phyloP scores from a whole-genome alignment of 2,329 filamentous ascomycete genomes.

The Xylaria sp. region DNA sequence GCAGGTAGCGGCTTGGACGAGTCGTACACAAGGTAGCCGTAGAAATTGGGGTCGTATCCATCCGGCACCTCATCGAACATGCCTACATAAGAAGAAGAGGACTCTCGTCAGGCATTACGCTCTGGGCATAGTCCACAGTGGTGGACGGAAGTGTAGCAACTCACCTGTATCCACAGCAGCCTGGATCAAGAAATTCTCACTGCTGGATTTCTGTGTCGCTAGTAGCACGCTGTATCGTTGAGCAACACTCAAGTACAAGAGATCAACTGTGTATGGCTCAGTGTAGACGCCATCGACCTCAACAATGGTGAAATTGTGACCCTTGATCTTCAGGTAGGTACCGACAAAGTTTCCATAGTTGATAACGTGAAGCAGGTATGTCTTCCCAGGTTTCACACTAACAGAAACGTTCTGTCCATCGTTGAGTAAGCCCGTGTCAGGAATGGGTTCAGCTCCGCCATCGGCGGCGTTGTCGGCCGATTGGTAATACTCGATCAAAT shows the following conservation, averaged over 20 bases:
- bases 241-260: constrained; percentile 32
- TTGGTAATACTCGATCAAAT: constrained; percentile 32
- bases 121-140: neutral
- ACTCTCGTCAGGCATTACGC: constrained; percentile 8
- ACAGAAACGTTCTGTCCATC: constrained; percentile 29
- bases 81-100: constrained; percentile 16
- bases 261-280: constrained; percentile 29
- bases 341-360: constrained; percentile 35
- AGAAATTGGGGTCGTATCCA: constrained; percentile 33
- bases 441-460: constrained; percentile 33
- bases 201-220: constrained; percentile 16
- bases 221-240: constrained; percentile 31
- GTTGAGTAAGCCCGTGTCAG: constrained; percentile 28
- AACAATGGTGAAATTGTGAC: constrained; percentile 32
- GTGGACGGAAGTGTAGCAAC: neutral
- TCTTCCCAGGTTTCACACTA: constrained; percentile 30
- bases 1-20: constrained; percentile 27
- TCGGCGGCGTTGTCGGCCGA: constrained; percentile 26
- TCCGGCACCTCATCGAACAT: constrained; percentile 35
- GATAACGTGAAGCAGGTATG: constrained; percentile 30
- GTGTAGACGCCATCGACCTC: constrained; percentile 36
- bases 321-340: constrained; percentile 25
- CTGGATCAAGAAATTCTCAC: constrained; percentile 29
- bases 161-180: constrained; percentile 33
- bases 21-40: constrained; percentile 32